Conservation (phyloP, 345 rosid genomes). For the Excoecaria agallocha region DNA sequence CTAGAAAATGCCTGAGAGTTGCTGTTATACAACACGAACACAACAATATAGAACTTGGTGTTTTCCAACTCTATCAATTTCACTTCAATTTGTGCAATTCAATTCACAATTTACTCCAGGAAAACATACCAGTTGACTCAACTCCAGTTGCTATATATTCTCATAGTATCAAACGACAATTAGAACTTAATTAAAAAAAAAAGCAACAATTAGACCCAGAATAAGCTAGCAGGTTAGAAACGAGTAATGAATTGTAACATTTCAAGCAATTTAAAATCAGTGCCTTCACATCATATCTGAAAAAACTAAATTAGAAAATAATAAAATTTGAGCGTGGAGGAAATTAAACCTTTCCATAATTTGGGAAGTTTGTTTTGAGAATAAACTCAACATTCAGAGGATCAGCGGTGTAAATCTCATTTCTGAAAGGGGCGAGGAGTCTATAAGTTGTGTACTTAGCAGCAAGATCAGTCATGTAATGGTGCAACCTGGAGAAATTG, state of each 20-base stretch:
- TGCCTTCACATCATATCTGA: no score
- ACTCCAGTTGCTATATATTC: no score
- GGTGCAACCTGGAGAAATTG: conserved; percentile 46
- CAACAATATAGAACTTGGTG: neutral
- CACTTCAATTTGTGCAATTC: neutral
- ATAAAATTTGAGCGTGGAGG: neutral
- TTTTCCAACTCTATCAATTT: neutral
- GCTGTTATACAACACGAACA: neutral
- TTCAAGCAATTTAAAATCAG: neutral
- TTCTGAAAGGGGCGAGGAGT: conserved; percentile 40
- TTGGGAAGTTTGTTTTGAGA: conserved; percentile 33
- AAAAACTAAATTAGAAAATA: neutral
- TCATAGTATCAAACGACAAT: no score
- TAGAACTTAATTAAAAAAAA: no score
- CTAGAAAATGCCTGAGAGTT: no score
- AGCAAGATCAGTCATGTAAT: conserved; percentile 56
- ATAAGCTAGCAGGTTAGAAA: no score
- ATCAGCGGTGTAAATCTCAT: conserved; percentile 43
- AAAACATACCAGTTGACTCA: neutral
- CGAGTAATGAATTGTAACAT: neutral
- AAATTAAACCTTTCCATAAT: conserved; percentile 27
- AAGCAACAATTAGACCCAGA: neutral
- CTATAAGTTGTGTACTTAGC: conserved; percentile 45
- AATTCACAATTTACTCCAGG: neutral
- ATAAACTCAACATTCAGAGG: conserved; percentile 32